phyloP scores from a whole-genome alignment of 2,329 filamentous ascomycete species.

The Coccinonectria pachysandricola region DNA sequence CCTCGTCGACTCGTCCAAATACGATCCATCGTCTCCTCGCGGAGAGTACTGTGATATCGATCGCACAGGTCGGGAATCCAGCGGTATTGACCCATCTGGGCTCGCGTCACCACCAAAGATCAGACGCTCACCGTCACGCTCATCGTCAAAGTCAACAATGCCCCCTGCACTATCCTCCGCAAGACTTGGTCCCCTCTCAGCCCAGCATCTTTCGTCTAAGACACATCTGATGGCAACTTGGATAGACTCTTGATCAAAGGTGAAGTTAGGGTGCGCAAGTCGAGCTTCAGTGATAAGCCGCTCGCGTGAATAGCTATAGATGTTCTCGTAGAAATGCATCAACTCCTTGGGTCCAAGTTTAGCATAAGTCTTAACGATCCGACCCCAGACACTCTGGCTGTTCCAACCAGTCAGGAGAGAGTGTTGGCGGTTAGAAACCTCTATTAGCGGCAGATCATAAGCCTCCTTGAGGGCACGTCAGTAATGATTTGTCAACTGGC shows the following conservation, averaged over 20 bases:
- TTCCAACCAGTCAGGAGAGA: slow-evolving; percentile 26
- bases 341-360: slow-evolving; percentile 41
- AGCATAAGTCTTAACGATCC: slow-evolving; percentile 34
- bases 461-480: slow-evolving; percentile 8
- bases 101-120: slow-evolving; percentile 26
- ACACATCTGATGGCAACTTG: slow-evolving; percentile 28
- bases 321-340: slow-evolving; percentile 37
- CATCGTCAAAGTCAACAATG: slow-evolving; percentile 32
- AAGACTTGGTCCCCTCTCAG: slow-evolving; percentile 20
- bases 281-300: slow-evolving; percentile 34
- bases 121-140: slow-evolving; percentile 23
- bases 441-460: slow-evolving; percentile 13
- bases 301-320: slow-evolving; percentile 34
- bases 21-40: slow-evolving; percentile 29
- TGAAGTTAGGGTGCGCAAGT: slow-evolving; percentile 31
- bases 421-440: slow-evolving; percentile 16
- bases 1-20: too few species aligned
- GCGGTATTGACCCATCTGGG: slow-evolving; percentile 25
- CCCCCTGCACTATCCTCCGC: slow-evolving; percentile 27
- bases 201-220: slow-evolving; percentile 28
- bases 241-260: slow-evolving; percentile 35
- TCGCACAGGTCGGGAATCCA: slow-evolving; percentile 18
- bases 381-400: slow-evolving; percentile 27
- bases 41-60: slow-evolving; percentile 28
- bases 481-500: slow-evolving; percentile 1